Base-by-base conservation (phyloP, 2,329 filamentous ascomycete species). In the Verticillium tricorpus region DNA sequence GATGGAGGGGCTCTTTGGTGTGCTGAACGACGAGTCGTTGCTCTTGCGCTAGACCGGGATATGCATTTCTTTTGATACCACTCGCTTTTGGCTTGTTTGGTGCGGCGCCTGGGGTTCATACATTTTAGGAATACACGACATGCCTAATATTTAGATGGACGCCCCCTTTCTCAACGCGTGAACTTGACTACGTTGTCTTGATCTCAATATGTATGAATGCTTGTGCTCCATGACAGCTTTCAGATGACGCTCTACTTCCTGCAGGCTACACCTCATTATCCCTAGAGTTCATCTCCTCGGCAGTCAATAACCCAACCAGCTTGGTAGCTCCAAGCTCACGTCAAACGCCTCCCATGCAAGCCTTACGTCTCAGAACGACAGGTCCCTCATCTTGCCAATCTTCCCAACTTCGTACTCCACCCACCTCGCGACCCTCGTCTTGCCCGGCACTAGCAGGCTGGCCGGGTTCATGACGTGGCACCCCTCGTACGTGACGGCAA, bases 391-490 rank as follows among this genome's bases (percentile, higher is more conserved):
- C 69, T 73, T 83, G 1, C 89, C 90, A 61, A 83, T 80, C 58
- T 80, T 83, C 31, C 86, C 82, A 54, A 91, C 75, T 74, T 91
- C 90, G 78, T 94, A 98, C 77, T 98, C 95, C 1, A 94, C 82
- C 94, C 95, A 98, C 65, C 88, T 83, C 6, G 87, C 90, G 7
- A 89, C 85, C 4, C 88, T 87, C 65, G 86, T 85, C 60, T 88
- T 82, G 0, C 88, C 89, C 0, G 85, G 79, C 0, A 91, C 87
- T 28, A 96, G 82, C 58, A 99, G 75, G 57, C 84, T 82, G 6
- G 93, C 92, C 0, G 95, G 93, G 73, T 99, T 99, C 85, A 99
- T 89, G 37, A 97, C 93, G 77, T 95, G 91, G 71, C 95, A 98
- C 0, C 93, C 94, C 75, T 97, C 94, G 71, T 98, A 98, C 15